Evolutionary conservation across 352 stramenopile genomes (phyloP).

Genomic region (Pythium volutum): DNA sequence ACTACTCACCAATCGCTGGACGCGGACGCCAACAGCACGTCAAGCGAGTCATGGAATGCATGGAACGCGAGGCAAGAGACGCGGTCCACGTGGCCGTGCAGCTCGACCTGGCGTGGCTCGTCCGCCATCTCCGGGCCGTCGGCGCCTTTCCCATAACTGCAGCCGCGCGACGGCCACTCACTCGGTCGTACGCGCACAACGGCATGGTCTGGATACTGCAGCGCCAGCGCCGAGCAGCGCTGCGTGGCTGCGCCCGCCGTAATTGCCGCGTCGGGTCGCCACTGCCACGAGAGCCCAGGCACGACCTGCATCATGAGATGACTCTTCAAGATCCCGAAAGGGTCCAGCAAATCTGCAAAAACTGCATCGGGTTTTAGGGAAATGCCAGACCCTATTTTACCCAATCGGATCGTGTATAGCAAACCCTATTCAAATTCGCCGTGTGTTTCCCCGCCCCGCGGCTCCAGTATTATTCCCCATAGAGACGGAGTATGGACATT

Average conservation of each 20-base stretch:
- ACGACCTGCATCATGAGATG: background rate
- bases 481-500: slow-evolving; percentile 19
- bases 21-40: slow-evolving; percentile 46
- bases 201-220: slow-evolving; percentile 46
- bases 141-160: slow-evolving; percentile 19
- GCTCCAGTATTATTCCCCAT: background rate
- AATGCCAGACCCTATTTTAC: background rate
- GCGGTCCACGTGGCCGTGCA: slow-evolving; percentile 46
- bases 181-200: slow-evolving; percentile 44
- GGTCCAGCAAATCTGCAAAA: background rate
- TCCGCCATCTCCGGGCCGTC: slow-evolving; percentile 16
- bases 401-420: slow-evolving; percentile 1
- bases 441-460: background rate
- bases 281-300: slow-evolving; percentile 28
- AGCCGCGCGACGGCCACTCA: slow-evolving; percentile 17
- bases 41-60: slow-evolving; percentile 23
- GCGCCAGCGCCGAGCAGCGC: slow-evolving; percentile 27
- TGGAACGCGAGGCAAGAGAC: slow-evolving; percentile 37
- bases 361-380: background rate
- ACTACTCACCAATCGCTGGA: slow-evolving; percentile 59
- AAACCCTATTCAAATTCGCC: background rate
- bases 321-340: background rate
- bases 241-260: slow-evolving; percentile 19
- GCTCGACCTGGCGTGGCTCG: slow-evolving; percentile 36
- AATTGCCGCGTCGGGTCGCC: slow-evolving; percentile 12